phyloP scores from a whole-genome alignment of 164 flowering plant species.

The Saururus chinensis region DNA sequence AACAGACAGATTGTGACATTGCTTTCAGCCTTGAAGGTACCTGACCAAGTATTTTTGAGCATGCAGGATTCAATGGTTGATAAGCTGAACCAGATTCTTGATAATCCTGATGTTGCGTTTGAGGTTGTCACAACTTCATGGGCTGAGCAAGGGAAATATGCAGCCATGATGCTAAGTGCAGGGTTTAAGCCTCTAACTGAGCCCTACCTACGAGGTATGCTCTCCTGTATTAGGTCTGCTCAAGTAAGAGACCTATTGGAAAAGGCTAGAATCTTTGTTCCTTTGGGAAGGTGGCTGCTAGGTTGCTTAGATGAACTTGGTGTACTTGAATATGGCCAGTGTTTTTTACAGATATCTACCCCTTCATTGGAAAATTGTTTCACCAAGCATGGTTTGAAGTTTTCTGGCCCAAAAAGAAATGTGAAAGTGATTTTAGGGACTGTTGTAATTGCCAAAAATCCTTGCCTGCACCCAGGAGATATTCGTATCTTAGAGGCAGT shows the following conservation, averaged over 20 bases:
- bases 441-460: conserved; percentile 84
- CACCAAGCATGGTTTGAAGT: conserved; percentile 58
- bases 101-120: conserved; percentile 62
- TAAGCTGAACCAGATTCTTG: conserved; percentile 50
- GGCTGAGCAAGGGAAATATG: conserved; percentile 65
- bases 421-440: conserved; percentile 46
- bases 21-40: conserved; percentile 63
- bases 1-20: conserved; percentile 80
- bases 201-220: conserved; percentile 79
- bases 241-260: conserved; percentile 72
- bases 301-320: conserved; percentile 84
- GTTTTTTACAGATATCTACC: conserved; percentile 78
- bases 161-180: conserved; percentile 85
- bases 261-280: conserved; percentile 86
- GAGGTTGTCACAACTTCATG: conserved; percentile 76
- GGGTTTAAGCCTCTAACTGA: conserved; percentile 76
- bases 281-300: conserved; percentile 82
- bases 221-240: conserved; percentile 67
- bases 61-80: conserved; percentile 76
- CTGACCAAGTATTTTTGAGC: conserved; percentile 52
- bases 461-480: conserved; percentile 98
- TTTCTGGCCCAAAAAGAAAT: conserved; percentile 34
- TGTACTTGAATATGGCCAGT: conserved; percentile 83
- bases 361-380: conserved; percentile 69
- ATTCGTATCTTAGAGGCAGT: conserved; percentile 83